A percentile compares a stretch with the other conserved stretches of the same genome.
phyloP scores from a whole-genome alignment of 805 yeast genomes.

The Saccharomycopsis capsularis region DNA sequence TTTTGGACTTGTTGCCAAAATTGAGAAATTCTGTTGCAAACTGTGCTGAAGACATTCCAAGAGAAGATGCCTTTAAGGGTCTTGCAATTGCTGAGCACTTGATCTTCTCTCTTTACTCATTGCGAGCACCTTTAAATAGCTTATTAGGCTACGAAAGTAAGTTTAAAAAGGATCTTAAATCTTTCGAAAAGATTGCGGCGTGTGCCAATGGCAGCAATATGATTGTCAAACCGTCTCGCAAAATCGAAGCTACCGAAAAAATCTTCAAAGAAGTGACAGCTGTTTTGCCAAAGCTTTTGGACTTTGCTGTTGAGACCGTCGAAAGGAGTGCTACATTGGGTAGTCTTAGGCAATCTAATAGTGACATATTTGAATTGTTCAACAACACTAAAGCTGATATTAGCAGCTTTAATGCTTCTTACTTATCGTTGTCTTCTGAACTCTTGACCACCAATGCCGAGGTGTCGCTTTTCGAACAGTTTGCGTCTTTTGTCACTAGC shows the following conservation, averaged over 20 bases:
- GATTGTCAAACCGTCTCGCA: not conserved
- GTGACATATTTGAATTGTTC: conserved; percentile 1
- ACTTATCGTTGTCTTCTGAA: not conserved
- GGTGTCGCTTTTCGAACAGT: conserved; percentile 21
- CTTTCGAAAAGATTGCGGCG: conserved; percentile 13
- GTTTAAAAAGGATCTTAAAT: conserved; percentile 23
- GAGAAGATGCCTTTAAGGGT: conserved; percentile 65
- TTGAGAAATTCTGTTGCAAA: conserved; percentile 56
- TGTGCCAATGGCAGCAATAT: conserved; percentile 13
- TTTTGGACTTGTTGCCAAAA: conserved; percentile 76
- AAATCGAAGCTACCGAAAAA: not conserved
- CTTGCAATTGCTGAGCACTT: conserved; percentile 71
- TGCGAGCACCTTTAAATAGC: conserved; percentile 41
- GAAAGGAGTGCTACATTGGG: conserved; percentile 4
- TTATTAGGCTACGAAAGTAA: not conserved
- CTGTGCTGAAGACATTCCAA: conserved; percentile 69
- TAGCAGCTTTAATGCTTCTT: not conserved
- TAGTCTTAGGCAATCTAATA: not conserved
- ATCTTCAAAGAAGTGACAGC: conserved; percentile 3
- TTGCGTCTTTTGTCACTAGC: conserved; percentile 26
- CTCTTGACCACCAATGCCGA: not conserved
- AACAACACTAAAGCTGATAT: not conserved
- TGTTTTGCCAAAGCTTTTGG: conserved; percentile 35
- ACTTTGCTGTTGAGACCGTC: conserved; percentile 28
- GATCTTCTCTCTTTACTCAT: conserved; percentile 47